These are phyloP conservation scores for Ganoderma multipileum DNA, from an alignment of 1,284 basidiomycete genomes.

Conservation along the genomic window DNA sequence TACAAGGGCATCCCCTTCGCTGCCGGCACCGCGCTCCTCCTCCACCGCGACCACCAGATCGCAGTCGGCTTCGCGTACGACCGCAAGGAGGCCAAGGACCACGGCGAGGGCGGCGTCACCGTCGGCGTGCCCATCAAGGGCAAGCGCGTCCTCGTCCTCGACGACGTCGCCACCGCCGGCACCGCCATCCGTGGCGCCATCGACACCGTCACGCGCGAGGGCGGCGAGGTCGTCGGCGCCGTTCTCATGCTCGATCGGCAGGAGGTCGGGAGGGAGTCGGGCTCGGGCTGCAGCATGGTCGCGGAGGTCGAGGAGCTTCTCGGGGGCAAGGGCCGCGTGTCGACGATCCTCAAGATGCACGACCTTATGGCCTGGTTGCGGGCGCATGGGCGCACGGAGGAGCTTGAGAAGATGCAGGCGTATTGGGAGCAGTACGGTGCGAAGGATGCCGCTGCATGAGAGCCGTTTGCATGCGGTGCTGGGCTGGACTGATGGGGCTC, in stretches of 20 bases:
- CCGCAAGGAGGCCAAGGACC: constrained; percentile 95
- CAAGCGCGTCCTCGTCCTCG: constrained; percentile 86
- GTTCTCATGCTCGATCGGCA: constrained; percentile 91
- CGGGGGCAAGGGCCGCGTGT: constrained; percentile 69
- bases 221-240: constrained; percentile 89
- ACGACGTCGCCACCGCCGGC: constrained; percentile 97
- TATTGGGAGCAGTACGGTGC: constrained; percentile 87
- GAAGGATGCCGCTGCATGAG: constrained; percentile 41
- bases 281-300: constrained; percentile 71
- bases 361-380: constrained; percentile 90
- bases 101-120: constrained; percentile 95
- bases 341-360: constrained; percentile 83
- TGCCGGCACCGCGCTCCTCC: constrained; percentile 83
- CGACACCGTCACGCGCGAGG: constrained; percentile 69
- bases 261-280: constrained; percentile 77
- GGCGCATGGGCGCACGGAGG: constrained; percentile 66
- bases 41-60: constrained; percentile 71
- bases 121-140: constrained; percentile 88
- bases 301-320: constrained; percentile 86
- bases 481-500: too few relatives aligned
- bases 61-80: constrained; percentile 91
- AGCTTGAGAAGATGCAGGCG: constrained; percentile 78
- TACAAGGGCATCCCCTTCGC: constrained; percentile 99
- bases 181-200: constrained; percentile 90
- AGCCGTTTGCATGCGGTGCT: not conserved